Evolutionary conservation across 805 yeast species (phyloP), one percentile per base, ranked within the genome.

Genomic region (Ogataea glucozyma): DNA sequence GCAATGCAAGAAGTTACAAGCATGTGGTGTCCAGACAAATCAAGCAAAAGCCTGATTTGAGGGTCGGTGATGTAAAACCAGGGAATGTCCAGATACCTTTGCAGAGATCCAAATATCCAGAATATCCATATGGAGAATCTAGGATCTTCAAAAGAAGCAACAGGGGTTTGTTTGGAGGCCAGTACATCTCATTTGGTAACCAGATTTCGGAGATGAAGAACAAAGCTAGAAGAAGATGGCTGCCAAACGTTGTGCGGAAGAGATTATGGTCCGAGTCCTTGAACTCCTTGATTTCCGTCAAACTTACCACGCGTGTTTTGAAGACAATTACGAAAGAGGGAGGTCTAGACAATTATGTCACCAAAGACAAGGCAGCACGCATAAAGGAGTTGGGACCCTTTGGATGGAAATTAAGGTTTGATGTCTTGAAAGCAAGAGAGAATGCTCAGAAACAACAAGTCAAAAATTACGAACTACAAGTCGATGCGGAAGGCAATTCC

Each of bases 251-350:
- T 33, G 81, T 85, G 35, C 76, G 70, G 49, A 79, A 88, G 59
- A 76, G 74, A 23, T 68, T 93, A 34, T 91, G 96, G 93, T 87
- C 96, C 50, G 96, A 87, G 53, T 69, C 86, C 0, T 72, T 93
- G 55, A 68, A 80, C 45, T 72, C 71, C 52, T 65, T 70, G 29
- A 63, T 89, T 33, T 69, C 70, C 37, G 64, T 88, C 41, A 79
- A 75, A 46, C 80, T 89, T 26, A 82, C 89, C 6, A 78, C 97
- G 4, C 78, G 83, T 46, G 97, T 89, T 5, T 73, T 93, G 59
- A 80, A 83, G 56, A 89, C 97, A 0, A 83, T 93, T 46, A 84
- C 87, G 45, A 87, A 81, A 55, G 98, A 91, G 64, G 99, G 99
- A 48, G 99, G 99, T 4, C 72, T 93, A 43, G 99, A 93, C 61